Evolutionary conservation across 2,329 filamentous ascomycete genomes (phyloP), one percentile per base, ranked within the genome.

Genomic region (Colletotrichum siamense): DNA sequence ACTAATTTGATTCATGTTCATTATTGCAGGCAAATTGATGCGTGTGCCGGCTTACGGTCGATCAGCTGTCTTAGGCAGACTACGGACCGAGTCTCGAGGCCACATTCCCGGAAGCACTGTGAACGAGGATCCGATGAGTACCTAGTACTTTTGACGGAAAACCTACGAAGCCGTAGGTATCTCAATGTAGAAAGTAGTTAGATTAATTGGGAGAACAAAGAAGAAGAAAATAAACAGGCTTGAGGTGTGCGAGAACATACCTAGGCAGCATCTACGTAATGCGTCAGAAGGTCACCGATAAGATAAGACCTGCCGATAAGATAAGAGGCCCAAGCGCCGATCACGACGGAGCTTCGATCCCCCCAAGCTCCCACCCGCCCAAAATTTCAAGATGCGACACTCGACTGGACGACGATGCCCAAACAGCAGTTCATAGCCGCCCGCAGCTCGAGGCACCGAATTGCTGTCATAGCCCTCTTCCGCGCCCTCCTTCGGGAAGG

Each of bases 391-490:
- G 24, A 63, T 59, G 66, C 66, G 34, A 9, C 30, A 65, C 22
- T n/a, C 28, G 36, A 36, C 28, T 13, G 55, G 61, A 39, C 10
- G 28, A 65, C 26, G 13, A 77, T 77, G 75, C 39, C 62, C 24
- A 61, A 70, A 13, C 34, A 62, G 6, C 79, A 69, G 44, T 88
- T 89, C 73, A 78, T 90, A 59, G 89, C 90, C 36, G 87, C 88
- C 76, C 86, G 86, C 73, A 87, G 86, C 77, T 87, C 88, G 80
- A 88, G 89, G 77, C 91, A 92, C 81, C 87, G 91, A 77, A 82
- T 81, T 80, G 90, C 91, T 81, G 90, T 91, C 81, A 89, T 95
- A 78, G 93, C 94, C 67, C 91, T 96, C 65, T 96, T 94, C 85
- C 90, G 93, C 77, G 92, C 94, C 44, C 90, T 96, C 71, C 85